A percentile compares a stretch with the other conserved stretches of the same genome.
These are phyloP conservation scores for Evansstolkia leycettana DNA, from an alignment of 495 filamentous ascomycete genomes.

Conservation along the genomic window DNA sequence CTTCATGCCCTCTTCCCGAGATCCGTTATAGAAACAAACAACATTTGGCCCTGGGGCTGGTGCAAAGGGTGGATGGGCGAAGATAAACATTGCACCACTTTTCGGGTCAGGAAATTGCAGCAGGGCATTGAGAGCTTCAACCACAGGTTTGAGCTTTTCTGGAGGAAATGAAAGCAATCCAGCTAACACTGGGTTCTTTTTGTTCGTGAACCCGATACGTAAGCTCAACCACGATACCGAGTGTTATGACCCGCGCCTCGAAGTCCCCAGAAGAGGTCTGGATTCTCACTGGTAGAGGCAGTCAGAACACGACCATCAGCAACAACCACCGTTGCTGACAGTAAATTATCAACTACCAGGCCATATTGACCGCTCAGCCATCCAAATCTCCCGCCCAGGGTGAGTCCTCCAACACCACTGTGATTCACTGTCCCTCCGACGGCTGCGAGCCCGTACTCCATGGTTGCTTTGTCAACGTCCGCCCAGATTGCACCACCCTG, in stretches of 20 bases:
- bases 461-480: slow-evolving; percentile 42
- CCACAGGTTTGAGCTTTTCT: slow-evolving; percentile 23
- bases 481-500: slow-evolving; percentile 44
- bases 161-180: slow-evolving; percentile 32
- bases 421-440: slow-evolving; percentile 52
- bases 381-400: slow-evolving; percentile 46
- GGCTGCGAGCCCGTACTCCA: slow-evolving; percentile 36
- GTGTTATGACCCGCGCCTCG: slow-evolving; percentile 34
- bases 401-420: slow-evolving; percentile 46
- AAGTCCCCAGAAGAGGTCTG: slow-evolving; percentile 38
- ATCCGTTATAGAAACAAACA: slow-evolving; percentile 39
- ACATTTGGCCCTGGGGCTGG: slow-evolving; percentile 25
- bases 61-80: slow-evolving; percentile 21
- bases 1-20: slow-evolving; percentile 24
- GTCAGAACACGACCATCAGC: slow-evolving; percentile 33
- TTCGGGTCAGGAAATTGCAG: slow-evolving; percentile 17
- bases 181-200: slow-evolving; percentile 29
- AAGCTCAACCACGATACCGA: slow-evolving; percentile 36
- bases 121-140: slow-evolving; percentile 28
- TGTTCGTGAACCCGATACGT: slow-evolving; percentile 33
- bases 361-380: slow-evolving; percentile 37
- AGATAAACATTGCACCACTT: slow-evolving; percentile 27
- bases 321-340: slow-evolving; percentile 35
- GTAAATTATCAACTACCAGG: slow-evolving; percentile 39
- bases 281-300: slow-evolving; percentile 23